phyloP scores from a whole-genome alignment of 2,329 filamentous ascomycete genomes.

The Nemania diffusa region DNA sequence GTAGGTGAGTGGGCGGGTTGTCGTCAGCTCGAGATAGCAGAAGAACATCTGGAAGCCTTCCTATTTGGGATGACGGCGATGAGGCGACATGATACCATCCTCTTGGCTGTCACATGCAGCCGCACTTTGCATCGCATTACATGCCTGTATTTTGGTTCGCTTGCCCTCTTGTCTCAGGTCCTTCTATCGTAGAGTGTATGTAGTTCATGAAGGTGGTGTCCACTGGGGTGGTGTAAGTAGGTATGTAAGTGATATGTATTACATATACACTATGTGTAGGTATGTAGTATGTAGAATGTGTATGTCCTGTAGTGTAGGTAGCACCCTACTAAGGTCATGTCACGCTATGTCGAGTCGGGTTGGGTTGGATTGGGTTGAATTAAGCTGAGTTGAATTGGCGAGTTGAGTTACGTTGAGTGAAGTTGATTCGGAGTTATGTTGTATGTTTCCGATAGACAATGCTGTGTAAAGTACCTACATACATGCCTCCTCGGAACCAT shows the following conservation, averaged over 20 bases:
- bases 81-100: slow-evolving; percentile 20
- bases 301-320: neutral
- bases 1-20: neutral
- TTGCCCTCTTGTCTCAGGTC: neutral
- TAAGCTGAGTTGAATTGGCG: neutral
- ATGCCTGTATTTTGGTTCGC: neutral
- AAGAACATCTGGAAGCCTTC: slow-evolving; percentile 34
- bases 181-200: neutral
- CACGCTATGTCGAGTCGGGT: neutral
- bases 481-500: slow-evolving; percentile 2
- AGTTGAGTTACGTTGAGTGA: no score
- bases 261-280: neutral
- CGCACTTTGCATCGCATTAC: slow-evolving; percentile 20
- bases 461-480: slow-evolving; percentile 1
- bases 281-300: neutral
- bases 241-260: neutral
- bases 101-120: slow-evolving; percentile 13
- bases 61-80: slow-evolving; percentile 23
- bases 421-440: neutral
- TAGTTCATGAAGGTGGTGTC: neutral
- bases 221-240: neutral
- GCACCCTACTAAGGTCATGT: neutral
- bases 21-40: slow-evolving; percentile 22
- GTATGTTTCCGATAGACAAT: slow-evolving; percentile 15
- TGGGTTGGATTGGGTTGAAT: neutral